Percentiles rank a stretch among this genome's conserved stretches.
Conservation (phyloP, 2,329 filamentous ascomycete genomes). For the Sporothrix brunneoviolacea region DNA sequence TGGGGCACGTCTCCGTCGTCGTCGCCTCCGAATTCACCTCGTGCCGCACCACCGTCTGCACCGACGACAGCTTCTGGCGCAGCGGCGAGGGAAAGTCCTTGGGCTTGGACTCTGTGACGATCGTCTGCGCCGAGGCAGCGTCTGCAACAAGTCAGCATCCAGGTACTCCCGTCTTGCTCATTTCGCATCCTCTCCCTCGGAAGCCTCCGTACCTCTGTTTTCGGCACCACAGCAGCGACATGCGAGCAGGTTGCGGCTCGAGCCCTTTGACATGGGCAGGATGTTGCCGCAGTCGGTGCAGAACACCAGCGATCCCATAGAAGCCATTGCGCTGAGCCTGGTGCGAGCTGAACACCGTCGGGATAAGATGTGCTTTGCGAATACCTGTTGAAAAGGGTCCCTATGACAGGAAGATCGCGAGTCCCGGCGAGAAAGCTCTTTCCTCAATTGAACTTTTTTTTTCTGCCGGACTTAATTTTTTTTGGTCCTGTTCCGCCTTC, state of each 20-base stretch:
- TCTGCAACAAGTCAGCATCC: constrained; percentile 31
- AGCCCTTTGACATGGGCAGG: constrained; percentile 71
- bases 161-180: background rate
- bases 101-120: constrained; percentile 78
- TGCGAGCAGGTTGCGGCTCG: constrained; percentile 64
- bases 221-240: constrained; percentile 83
- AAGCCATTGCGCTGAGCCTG: constrained; percentile 59
- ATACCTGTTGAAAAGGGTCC: too few relatives aligned
- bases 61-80: constrained; percentile 77
- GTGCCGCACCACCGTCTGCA: constrained; percentile 72
- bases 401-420: too few relatives aligned
- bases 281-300: constrained; percentile 90
- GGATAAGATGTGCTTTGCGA: background rate
- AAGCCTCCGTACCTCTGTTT: constrained; percentile 60
- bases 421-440: background rate
- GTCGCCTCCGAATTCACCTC: constrained; percentile 68
- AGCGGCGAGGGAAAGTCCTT: constrained; percentile 87
- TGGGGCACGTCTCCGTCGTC: constrained; percentile 64
- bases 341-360: background rate
- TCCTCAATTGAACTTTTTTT: constrained; percentile 7
- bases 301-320: constrained; percentile 86
- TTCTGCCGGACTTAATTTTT: constrained; percentile 10
- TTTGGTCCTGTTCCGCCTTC: background rate
- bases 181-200: background rate
- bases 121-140: constrained; percentile 65